Conservation (phyloP, 2,329 filamentous ascomycete species). For the Pseudogymnoascus pannorum region DNA sequence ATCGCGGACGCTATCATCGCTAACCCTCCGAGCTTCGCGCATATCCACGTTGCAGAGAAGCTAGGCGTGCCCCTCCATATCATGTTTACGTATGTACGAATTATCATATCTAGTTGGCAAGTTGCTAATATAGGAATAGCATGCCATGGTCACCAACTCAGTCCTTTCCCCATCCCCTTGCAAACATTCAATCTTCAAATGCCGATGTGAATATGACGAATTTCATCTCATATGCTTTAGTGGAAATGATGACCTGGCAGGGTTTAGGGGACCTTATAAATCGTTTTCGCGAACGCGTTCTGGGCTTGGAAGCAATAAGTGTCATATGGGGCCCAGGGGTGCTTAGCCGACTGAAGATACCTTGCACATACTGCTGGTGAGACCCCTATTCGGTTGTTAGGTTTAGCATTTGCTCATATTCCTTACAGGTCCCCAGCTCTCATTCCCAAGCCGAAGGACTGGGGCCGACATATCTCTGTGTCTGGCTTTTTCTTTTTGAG, state of each 20-base stretch:
- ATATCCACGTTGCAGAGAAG: constrained; percentile 65
- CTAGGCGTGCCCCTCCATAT: constrained; percentile 69
- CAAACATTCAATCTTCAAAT: constrained; percentile 66
- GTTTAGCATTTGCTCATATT: background rate
- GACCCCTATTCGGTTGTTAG: background rate
- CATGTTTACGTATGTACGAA: constrained; percentile 71
- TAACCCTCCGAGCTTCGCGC: constrained; percentile 66
- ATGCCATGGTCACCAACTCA: constrained; percentile 65
- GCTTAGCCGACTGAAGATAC: constrained; percentile 65
- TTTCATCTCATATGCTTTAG: constrained; percentile 71
- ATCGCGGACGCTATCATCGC: constrained; percentile 73
- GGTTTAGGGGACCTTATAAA: constrained; percentile 76
- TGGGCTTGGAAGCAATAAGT: constrained; percentile 66
- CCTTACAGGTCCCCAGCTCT: constrained; percentile 44
- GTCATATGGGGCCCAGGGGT: constrained; percentile 71
- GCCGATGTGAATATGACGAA: constrained; percentile 68
- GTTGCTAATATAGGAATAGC: constrained; percentile 25
- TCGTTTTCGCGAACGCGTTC: constrained; percentile 59
- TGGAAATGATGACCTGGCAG: constrained; percentile 88
- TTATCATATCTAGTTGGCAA: constrained; percentile 1
- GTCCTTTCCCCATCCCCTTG: constrained; percentile 68
- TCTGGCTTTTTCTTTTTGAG: constrained; percentile 75
- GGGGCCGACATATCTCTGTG: constrained; percentile 63
- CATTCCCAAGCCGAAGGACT: constrained; percentile 60
- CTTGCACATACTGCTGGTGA: constrained; percentile 64